These are phyloP conservation scores for Quercus robur DNA, from an alignment of 306 rosid species.

Conservation along the genomic window DNA sequence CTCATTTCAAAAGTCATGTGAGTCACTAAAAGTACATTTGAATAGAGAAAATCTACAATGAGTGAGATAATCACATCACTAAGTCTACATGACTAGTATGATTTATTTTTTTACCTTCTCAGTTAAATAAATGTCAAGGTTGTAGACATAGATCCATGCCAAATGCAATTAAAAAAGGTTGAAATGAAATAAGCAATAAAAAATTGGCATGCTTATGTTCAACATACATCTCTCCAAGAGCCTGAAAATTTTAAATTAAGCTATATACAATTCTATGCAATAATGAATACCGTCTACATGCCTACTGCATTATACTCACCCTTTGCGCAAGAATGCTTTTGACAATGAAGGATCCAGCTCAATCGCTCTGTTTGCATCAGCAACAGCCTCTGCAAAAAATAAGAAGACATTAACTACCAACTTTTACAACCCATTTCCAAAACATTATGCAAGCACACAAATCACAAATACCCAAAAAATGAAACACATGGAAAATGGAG, in stretches of 20 bases:
- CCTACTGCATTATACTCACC: constrained; percentile 34
- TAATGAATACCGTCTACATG: neutral
- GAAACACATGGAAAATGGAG: neutral
- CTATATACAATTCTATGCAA: neutral
- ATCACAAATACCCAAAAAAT: neutral
- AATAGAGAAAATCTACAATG: neutral
- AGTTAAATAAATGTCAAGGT: neutral
- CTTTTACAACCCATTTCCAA: neutral
- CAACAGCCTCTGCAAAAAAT: constrained; percentile 63
- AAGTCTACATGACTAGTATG: neutral
- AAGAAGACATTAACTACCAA: neutral
- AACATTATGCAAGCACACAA: neutral
- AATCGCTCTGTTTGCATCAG: constrained; percentile 85
- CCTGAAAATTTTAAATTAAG: neutral
- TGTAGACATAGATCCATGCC: neutral
- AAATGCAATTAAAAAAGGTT: neutral
- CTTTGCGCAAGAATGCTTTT: constrained; percentile 84
- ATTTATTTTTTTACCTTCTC: neutral
- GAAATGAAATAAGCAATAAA: no score
- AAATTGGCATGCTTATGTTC: neutral
- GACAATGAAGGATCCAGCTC: constrained; percentile 53
- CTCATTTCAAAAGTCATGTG: no score
- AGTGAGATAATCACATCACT: neutral
- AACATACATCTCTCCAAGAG: neutral
- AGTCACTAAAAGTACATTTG: no score